Conservation (phyloP, 2,329 filamentous ascomycete genomes). For the Sporothrix brasiliensis region DNA sequence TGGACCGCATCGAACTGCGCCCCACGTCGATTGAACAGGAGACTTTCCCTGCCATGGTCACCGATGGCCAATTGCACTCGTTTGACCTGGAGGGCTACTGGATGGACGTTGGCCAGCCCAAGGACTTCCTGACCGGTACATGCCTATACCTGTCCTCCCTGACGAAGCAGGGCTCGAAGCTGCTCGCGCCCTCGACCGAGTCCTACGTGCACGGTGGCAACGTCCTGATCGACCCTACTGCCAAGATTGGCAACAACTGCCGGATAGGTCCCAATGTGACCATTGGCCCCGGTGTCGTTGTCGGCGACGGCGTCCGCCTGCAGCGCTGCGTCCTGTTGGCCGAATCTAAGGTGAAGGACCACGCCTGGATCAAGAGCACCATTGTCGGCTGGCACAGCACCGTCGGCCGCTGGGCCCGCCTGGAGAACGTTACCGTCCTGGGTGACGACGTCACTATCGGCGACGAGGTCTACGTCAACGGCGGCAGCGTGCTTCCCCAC, state of each 20-base stretch:
- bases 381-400: constrained; percentile 99
- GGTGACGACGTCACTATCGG: constrained; percentile 97
- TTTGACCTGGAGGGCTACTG: constrained; percentile 97
- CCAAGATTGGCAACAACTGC: constrained; percentile 98
- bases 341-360: constrained; percentile 94
- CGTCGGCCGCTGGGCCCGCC: constrained; percentile 90
- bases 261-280: constrained; percentile 96
- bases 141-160: constrained; percentile 95
- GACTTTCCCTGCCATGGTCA: constrained; percentile 92
- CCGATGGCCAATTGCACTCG: constrained; percentile 87
- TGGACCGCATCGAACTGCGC: constrained; percentile 89
- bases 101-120: constrained; percentile 99
- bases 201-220: constrained; percentile 90
- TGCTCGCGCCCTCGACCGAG: constrained; percentile 72
- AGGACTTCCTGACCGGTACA: constrained; percentile 95
- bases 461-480: constrained; percentile 98
- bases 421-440: constrained; percentile 97
- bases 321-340: constrained; percentile 89
- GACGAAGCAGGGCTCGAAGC: constrained; percentile 84
- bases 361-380: constrained; percentile 98
- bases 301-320: constrained; percentile 91
- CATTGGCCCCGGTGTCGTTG: constrained; percentile 87
- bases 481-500: constrained; percentile 90
- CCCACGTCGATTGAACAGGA: constrained; percentile 98
- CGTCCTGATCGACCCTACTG: constrained; percentile 89